Conservation (phyloP, 2,329 filamentous ascomycete genomes). For the Incumbomyces delicatus region DNA sequence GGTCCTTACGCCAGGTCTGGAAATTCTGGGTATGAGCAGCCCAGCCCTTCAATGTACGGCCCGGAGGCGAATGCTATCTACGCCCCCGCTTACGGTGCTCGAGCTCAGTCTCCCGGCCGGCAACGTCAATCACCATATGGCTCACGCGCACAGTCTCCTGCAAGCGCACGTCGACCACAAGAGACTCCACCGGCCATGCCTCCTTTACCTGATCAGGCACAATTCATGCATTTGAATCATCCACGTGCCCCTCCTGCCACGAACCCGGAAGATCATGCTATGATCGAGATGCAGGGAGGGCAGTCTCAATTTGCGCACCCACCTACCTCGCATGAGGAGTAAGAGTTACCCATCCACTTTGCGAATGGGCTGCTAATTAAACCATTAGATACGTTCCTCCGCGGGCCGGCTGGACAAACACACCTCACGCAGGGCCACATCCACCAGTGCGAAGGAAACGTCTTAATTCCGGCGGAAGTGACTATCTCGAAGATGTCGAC, state of each 20-base stretch:
- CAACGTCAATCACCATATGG: conserved; percentile 20
- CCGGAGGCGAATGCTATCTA: not conserved
- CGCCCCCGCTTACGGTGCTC: conserved; percentile 1
- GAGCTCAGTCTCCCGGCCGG: conserved; percentile 11
- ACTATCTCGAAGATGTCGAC: conserved; percentile 89
- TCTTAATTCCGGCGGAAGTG: conserved; percentile 25
- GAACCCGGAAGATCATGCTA: not conserved
- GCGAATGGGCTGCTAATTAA: conserved; percentile 11
- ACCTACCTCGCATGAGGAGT: not conserved
- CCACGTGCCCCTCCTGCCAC: not conserved
- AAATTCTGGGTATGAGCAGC: not conserved
- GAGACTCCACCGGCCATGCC: conserved; percentile 48
- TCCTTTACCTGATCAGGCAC: conserved; percentile 43
- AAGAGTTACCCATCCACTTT: not conserved
- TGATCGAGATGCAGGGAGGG: not conserved
- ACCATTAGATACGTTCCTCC: conserved; percentile 35
- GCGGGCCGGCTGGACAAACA: conserved; percentile 31
- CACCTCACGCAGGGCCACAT: conserved; percentile 5
- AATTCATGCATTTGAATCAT: not conserved
- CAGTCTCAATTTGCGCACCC: not conserved
- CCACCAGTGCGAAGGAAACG: conserved; percentile 17
- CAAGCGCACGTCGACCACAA: conserved; percentile 41
- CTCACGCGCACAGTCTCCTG: conserved; percentile 23
- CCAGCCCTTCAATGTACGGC: conserved; percentile 2
- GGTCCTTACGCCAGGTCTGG: not conserved